Conservation (phyloP, 495 filamentous ascomycete genomes). For the Aspergillus saccharolyticus region DNA sequence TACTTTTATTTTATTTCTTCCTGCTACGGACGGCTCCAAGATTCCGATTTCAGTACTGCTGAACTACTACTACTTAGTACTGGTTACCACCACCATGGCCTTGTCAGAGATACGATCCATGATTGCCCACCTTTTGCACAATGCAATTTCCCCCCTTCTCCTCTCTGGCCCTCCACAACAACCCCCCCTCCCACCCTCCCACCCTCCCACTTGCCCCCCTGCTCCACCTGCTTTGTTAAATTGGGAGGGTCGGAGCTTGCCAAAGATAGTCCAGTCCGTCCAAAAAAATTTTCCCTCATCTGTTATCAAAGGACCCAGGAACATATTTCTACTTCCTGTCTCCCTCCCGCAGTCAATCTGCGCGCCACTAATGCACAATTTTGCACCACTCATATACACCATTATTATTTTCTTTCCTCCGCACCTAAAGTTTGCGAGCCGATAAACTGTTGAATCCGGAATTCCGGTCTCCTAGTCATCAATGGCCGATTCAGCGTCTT, state of each 20-base stretch:
- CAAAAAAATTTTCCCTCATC: slow-evolving; percentile 1
- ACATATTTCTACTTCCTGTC: neutral
- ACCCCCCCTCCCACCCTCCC: too few species aligned
- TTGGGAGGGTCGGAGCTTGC: slow-evolving; percentile 4
- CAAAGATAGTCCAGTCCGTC: slow-evolving; percentile 1
- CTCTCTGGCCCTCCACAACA: too few species aligned
- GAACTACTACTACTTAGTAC: too few species aligned
- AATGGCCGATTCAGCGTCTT: slow-evolving; percentile 25
- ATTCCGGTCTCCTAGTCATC: neutral
- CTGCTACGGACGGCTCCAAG: neutral
- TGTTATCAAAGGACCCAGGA: slow-evolving; percentile 1
- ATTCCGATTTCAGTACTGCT: neutral
- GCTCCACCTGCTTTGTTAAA: slow-evolving; percentile 4
- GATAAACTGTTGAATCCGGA: neutral
- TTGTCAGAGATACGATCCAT: slow-evolving; percentile 22
- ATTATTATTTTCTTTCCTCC: neutral
- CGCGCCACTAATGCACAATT: neutral
- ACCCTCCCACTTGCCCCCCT: neutral
- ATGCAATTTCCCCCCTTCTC: slow-evolving; percentile 2
- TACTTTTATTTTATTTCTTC: neutral
- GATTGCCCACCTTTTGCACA: slow-evolving; percentile 12
- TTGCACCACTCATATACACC: neutral
- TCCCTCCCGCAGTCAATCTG: neutral
- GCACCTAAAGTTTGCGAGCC: neutral
- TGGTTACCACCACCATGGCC: slow-evolving; percentile 3